phyloP scores from a whole-genome alignment of 1,139 yeast genomes.

The Ogataea hybrid region DNA sequence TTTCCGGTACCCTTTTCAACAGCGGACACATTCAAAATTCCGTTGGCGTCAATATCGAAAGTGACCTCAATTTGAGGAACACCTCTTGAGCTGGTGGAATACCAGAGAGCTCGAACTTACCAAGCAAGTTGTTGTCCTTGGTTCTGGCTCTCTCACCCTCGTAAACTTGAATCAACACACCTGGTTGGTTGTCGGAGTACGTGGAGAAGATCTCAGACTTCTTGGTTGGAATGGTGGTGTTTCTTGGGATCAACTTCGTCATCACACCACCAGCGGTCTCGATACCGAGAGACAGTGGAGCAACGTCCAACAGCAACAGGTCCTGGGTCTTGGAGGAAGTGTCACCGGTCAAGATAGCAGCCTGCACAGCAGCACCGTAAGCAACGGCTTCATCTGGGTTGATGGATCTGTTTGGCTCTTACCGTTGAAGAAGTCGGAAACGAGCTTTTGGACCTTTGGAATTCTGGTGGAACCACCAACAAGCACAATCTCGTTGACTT shows the following conservation, averaged over 20 bases:
- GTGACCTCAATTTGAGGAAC: constrained; percentile 97
- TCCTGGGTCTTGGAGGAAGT: constrained; percentile 89
- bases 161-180: constrained; percentile 98
- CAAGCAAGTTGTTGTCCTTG: constrained; percentile 95
- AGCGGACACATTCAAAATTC: constrained; percentile 96
- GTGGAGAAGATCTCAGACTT: constrained; percentile 99
- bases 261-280: constrained; percentile 98
- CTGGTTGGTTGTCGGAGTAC: constrained; percentile 97
- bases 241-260: constrained; percentile 97
- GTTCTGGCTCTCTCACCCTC: constrained; percentile 99
- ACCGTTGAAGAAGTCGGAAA: too few relatives aligned
- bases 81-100: constrained; percentile 98
- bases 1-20: constrained; percentile 96
- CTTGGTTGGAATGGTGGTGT: constrained; percentile 98
- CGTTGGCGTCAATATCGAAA: constrained; percentile 95
- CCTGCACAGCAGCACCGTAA: constrained; percentile 97
- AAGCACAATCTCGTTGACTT: too few relatives aligned
- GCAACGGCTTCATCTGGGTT: constrained; percentile 99
- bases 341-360: constrained; percentile 96
- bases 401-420: constrained; percentile 85
- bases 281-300: constrained; percentile 97
- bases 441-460: too few relatives aligned
- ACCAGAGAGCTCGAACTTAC: constrained; percentile 92
- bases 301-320: constrained; percentile 92
- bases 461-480: too few relatives aligned